Evolutionary conservation across 176 grass and related monocot genomes (phyloP), one percentile per base, ranked within the genome.

Genomic region (Triticum monococcum): DNA sequence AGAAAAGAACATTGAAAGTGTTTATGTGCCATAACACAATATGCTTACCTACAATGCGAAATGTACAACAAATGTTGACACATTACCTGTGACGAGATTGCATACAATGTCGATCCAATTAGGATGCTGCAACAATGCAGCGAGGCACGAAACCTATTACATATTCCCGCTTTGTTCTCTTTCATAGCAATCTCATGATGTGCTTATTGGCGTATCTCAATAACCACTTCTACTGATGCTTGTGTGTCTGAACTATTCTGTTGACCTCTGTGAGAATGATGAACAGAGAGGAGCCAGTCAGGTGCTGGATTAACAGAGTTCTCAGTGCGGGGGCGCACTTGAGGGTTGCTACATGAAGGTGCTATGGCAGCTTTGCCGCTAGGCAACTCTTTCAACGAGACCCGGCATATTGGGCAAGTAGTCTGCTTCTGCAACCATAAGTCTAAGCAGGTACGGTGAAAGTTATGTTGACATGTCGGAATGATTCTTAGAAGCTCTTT

Each of bases 361-460:
- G 88, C 71, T 81, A 79, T 30, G 11, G 52, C 33, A 68, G 43
- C 40, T 61, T 98, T 88, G 40, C 79, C 61, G 6, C 68, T 74
- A 78, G 89, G 84, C 28, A 91, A 52, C 18, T 89, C 81, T 76
- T 89, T 93, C 72, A 98, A 60, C 64, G 93, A 94, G 50, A 92
- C 79, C 18, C 89, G 89, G 74, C 95, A 98, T 32, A 98, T 95
- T 45, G 93, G 93, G 78, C 93, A 95, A 57, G 91, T 98, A 0
- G 88, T 41, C 28, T 98, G 96, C 76, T 95, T 98, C 35, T 92
- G 88, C 77, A 98, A 74, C 93, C 96, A 95, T 83, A 87, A 50
- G 83, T 98, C 93, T 68, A 98, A 92, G 85, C 96, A 98, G 43
- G 78, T 37, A 83, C 86, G 84, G 83, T 95, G 96, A 54, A 98